Percentiles rank a stretch among this genome's conserved stretches.
phyloP scores from a whole-genome alignment of 768 basidiomycete species.

The Boletus pseudo-olivaceus region DNA sequence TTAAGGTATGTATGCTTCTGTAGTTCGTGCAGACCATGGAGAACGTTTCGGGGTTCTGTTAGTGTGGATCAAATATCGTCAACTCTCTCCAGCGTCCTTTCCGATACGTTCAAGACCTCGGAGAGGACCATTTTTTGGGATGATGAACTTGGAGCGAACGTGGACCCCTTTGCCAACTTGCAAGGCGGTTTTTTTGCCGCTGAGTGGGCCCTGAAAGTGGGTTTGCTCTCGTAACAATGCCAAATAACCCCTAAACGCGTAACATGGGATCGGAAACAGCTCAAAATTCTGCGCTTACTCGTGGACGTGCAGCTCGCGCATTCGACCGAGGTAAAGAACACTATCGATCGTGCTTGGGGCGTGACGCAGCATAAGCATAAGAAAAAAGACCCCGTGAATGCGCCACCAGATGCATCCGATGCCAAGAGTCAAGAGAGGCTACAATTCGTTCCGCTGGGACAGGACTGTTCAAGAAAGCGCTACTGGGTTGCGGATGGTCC shows the following conservation, averaged over 20 bases:
- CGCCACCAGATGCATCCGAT: conserved; percentile 56
- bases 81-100: conserved; percentile 64
- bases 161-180: conserved; percentile 67
- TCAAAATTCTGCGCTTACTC: conserved; percentile 78
- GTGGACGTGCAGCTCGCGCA: conserved; percentile 81
- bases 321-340: conserved; percentile 60
- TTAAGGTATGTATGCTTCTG: conserved; percentile 58
- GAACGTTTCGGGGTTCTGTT: conserved; percentile 32
- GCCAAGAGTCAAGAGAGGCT: conserved; percentile 64
- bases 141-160: conserved; percentile 59
- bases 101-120: conserved; percentile 67
- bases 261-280: conserved; percentile 41
- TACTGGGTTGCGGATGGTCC: conserved; percentile 89
- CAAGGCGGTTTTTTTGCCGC: conserved; percentile 76
- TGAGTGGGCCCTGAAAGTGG: conserved; percentile 80
- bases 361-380: conserved; percentile 82
- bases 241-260: conserved; percentile 30
- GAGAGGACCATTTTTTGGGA: conserved; percentile 83
- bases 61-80: conserved; percentile 82
- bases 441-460: conserved; percentile 68
- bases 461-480: conserved; percentile 70
- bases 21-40: conserved; percentile 21
- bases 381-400: conserved; percentile 61
- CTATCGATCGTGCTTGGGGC: conserved; percentile 84
- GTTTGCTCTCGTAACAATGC: conserved; percentile 31